phyloP scores from a whole-genome alignment of 129 eudicot genomes.

The Tagetes erecta region DNA sequence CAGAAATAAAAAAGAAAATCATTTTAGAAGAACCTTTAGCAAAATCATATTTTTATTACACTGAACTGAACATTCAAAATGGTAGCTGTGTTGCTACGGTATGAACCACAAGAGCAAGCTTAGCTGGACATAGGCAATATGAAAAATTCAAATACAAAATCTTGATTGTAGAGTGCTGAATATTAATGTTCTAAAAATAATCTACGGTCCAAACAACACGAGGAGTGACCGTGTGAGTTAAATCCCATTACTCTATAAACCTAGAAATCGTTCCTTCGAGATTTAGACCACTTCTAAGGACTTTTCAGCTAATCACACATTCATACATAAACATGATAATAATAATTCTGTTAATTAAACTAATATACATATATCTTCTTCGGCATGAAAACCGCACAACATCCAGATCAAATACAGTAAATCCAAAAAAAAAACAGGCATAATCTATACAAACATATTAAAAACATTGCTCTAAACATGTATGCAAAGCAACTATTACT shows the following conservation, averaged over 20 bases:
- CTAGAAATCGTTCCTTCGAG: not conserved
- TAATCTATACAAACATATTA: not conserved
- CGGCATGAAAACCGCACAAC: not conserved
- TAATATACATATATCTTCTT: not conserved
- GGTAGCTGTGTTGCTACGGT: not conserved
- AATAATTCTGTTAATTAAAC: not conserved
- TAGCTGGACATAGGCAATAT: not conserved
- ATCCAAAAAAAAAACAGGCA: not conserved
- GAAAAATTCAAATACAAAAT: not conserved
- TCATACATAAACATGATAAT: too few relatives aligned
- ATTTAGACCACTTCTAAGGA: not conserved
- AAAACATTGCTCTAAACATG: not conserved
- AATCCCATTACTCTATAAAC: not conserved
- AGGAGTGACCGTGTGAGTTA: not conserved
- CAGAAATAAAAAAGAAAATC: not conserved
- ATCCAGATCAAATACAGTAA: not conserved
- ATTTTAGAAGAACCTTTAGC: not conserved
- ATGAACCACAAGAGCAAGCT: not conserved
- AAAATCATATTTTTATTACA: not conserved
- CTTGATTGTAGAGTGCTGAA: not conserved
- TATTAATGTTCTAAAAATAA: slow-evolving; percentile 10
- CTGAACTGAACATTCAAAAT: not conserved
- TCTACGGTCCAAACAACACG: not conserved
- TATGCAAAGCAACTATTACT: not conserved
- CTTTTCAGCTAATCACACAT: not conserved